phyloP scores from a whole-genome alignment of 192 early-diverging fungal species.

The Mortierella claussenii region DNA sequence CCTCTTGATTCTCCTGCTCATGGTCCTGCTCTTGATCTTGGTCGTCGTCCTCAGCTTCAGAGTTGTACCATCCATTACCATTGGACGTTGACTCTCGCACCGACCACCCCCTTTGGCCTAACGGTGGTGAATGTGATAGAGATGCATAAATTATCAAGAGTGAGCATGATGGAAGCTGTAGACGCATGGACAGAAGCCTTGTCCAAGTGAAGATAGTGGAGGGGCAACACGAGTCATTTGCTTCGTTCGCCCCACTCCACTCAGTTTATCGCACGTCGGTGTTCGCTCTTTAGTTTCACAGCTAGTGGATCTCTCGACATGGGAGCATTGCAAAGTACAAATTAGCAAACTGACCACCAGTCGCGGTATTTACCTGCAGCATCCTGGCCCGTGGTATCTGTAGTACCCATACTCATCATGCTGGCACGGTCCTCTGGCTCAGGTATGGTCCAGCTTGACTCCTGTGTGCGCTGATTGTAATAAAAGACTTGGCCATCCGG shows the following conservation, averaged over 20 bases:
- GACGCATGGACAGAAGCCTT: too few species aligned
- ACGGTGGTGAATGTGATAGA: neutral
- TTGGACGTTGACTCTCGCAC: slow-evolving; percentile 49
- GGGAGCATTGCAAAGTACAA: neutral
- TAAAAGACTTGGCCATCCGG: slow-evolving; percentile 62
- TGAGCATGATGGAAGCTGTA: too few species aligned
- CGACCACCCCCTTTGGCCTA: slow-evolving; percentile 44
- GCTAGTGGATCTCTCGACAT: too few species aligned
- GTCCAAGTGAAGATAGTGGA: too few species aligned
- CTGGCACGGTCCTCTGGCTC: slow-evolving; percentile 46
- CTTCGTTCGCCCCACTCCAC: too few species aligned
- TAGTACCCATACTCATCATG: slow-evolving; percentile 24
- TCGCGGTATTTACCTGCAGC: slow-evolving; percentile 40
- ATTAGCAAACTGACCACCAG: neutral
- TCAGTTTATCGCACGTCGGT: too few species aligned
- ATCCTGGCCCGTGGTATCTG: slow-evolving; percentile 27
- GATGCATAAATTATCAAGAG: too few species aligned
- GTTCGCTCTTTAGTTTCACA: too few species aligned
- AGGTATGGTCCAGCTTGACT: slow-evolving; percentile 57
- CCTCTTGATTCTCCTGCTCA: slow-evolving; percentile 19
- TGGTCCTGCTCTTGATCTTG: slow-evolving; percentile 39
- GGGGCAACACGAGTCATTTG: too few species aligned
- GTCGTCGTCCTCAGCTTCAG: slow-evolving; percentile 48
- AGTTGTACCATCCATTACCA: slow-evolving; percentile 53
- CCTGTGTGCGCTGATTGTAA: slow-evolving; percentile 56